Conservation (phyloP, 345 rosid species). For the Gossypium anomalum region DNA sequence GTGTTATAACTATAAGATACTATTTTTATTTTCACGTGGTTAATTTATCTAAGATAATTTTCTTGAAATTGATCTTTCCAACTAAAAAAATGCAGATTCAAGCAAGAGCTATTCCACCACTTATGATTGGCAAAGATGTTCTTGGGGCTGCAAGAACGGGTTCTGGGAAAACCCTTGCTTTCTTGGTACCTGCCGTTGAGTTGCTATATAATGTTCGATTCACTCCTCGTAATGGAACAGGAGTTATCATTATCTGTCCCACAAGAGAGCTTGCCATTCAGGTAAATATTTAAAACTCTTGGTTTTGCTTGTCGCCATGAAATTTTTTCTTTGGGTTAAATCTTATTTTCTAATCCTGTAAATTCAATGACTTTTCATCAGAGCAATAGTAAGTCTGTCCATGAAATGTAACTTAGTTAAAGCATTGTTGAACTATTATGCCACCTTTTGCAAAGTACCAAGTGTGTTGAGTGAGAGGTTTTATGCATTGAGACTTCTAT, state of each 20-base stretch:
- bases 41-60: neutral
- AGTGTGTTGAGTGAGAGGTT: neutral
- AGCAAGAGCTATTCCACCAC: conserved; percentile 76
- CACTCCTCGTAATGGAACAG: conserved; percentile 77
- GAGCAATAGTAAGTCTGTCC: neutral
- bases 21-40: neutral
- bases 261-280: conserved; percentile 99
- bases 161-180: conserved; percentile 97
- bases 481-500: no score
- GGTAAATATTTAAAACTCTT: conserved; percentile 34
- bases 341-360: neutral
- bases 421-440: neutral
- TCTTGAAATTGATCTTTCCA: neutral
- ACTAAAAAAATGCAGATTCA: conserved; percentile 61
- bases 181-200: conserved; percentile 88
- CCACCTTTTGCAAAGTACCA: neutral
- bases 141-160: conserved; percentile 99
- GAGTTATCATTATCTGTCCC: conserved; percentile 90
- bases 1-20: neutral
- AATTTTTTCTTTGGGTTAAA: neutral
- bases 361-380: neutral
- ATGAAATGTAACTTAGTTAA: neutral
- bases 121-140: conserved; percentile 84
- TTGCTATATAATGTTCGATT: conserved; percentile 63
- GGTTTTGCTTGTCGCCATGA: neutral